Evolutionary conservation across 768 basidiomycete species (phyloP), one percentile per base, ranked within the genome.

Genomic region (Amyloporia xantha): DNA sequence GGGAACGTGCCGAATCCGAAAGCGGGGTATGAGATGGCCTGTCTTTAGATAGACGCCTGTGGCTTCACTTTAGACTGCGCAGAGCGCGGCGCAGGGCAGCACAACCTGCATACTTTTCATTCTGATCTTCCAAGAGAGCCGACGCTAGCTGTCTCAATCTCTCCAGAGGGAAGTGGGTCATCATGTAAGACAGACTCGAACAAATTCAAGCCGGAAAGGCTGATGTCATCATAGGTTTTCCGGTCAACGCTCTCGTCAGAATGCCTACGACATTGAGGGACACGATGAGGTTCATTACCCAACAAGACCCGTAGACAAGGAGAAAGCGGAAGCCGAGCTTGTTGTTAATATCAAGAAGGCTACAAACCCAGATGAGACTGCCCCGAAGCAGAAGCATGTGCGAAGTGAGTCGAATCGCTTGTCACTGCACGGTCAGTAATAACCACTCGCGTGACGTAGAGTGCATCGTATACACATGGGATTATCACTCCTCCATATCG

Each of bases 341-440:
- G 83, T 84, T 15, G 76, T 94, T 27, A 93, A 95, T 63, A 94
- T 99, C 67, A 99, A 99, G 78, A 99, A 99, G 66, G 96, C 96
- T 3, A 97, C 94, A 5, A 92, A 80, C 62, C 73, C 91, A 36
- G 96, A 99, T 44, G 96, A 98, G 72, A 80, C 82, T 24, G 95
- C 96, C 4, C 96, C 96, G 6, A 99, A 99, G 68, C 94, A 97
- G 77, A 99, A 99, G 65, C 96, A 99, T 64, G 96, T 99, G 59
- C 82, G 96, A 65, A 98, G 95, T 97, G 70, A 65, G 86, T 75
- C n/a, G 27, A 17, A 21, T 23, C 36, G 41, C 28, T 50, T 50
- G 13, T n/a, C 13, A 11, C 11, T 41, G 35, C 36, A 27, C 30
- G 11, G 26, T n/a, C 21, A 27, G n/a, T 53, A 28, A 43, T 33